Base-by-base conservation (phyloP, 2,329 filamentous ascomycete genomes). In the Biscogniauxia mediterranea region DNA sequence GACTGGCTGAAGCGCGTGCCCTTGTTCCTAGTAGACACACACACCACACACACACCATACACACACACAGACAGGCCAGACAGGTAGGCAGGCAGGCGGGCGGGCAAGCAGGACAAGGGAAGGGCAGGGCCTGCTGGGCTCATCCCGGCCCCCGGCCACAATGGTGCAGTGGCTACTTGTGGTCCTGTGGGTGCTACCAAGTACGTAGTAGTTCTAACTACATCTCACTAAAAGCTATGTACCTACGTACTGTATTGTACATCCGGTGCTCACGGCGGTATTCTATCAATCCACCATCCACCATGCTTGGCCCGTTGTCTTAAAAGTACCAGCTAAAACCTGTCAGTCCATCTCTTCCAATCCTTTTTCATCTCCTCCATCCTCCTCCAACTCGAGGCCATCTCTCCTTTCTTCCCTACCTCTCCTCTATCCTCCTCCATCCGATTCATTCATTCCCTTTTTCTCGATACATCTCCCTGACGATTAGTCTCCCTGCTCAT, bases 391-490 rank as follows among this genome's bases (percentile, higher is more conserved):
- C 80, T 80, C 79, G 81, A 79, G 73, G 73, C 66, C 73, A 70
- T 73, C 73, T 75, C 70, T 73, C 70, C 68, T 68, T 55, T 65
- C 66, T 65, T 71, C 70, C 70, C 73, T 71, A 71, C 72, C 69
- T 71, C 69, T 61, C 61, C 73, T 71, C 71, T 73, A 73, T 75
- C 75, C 74, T 75, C 72, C 70, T 71, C 71, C 69, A 75, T 78
- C 78, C 75, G 76, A 78, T 80, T 80, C 80, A 83, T 80, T 83
- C 81, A 78, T 84, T 84, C 78, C 77, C 79, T 81, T 66, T 62
- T 79, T 78, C 78, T 77, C 66, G 60, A 70, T 60, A 66, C 62
- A 65, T 68, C 67, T 70, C 69, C 67, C 66, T 62, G 62, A 64
- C 78, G 74, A 78, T 75, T 74, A 77, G 79, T 77, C 79, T 83